A percentile compares a stretch with the other conserved stretches of the same genome.
phyloP scores from a whole-genome alignment of 116 monocot genomes.

The Dioscorea cayenensis region DNA sequence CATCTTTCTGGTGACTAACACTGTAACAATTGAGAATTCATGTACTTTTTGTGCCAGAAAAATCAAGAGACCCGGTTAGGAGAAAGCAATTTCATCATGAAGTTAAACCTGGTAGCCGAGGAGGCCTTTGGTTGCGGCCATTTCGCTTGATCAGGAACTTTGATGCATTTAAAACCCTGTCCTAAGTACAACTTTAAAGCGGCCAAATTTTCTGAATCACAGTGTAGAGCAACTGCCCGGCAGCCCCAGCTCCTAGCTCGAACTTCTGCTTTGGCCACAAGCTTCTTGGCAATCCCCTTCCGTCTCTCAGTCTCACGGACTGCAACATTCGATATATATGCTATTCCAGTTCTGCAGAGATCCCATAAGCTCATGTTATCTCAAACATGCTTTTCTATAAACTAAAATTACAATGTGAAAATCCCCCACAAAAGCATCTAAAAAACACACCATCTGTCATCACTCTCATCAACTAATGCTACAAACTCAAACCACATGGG shows the following conservation, averaged over 20 bases:
- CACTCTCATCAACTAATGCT: no score
- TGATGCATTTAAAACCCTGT: conserved; percentile 57
- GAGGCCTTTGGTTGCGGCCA: conserved; percentile 75
- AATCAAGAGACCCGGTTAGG: background rate
- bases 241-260: conserved; percentile 75
- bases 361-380: background rate
- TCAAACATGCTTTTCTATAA: no score
- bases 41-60: background rate
- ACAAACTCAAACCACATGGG: no score
- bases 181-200: conserved; percentile 58
- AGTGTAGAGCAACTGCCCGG: conserved; percentile 70
- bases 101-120: conserved; percentile 40
- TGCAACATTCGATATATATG: conserved; percentile 89
- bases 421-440: no score
- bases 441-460: no score
- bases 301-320: conserved; percentile 55
- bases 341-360: conserved; percentile 63
- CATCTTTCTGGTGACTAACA: no score
- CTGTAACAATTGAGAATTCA: background rate
- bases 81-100: conserved; percentile 68
- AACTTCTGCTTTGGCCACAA: conserved; percentile 48
- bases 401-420: no score
- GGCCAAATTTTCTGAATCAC: conserved; percentile 56
- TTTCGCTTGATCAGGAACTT: conserved; percentile 48
- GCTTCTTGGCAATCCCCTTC: conserved; percentile 69